Evolutionary conservation across 2,329 filamentous ascomycete species (phyloP).

Genomic region (Cladosporium oxysporum): DNA sequence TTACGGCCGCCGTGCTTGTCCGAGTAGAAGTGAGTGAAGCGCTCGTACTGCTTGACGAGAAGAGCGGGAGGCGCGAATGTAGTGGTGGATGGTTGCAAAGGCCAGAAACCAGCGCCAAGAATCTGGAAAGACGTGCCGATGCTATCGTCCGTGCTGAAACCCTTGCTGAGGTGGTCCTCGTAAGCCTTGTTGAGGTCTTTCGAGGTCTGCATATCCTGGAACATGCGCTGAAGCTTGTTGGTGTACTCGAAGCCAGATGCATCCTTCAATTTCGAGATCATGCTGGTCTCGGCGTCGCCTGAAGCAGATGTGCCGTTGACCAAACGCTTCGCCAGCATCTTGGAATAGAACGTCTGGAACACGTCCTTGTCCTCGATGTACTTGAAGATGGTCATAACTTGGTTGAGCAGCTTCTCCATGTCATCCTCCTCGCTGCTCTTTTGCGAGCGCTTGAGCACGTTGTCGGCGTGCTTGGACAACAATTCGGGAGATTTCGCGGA

Average conservation of each 20-base stretch:
- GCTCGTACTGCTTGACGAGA: conserved; percentile 83
- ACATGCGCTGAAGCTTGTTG: conserved; percentile 99
- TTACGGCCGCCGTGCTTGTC: conserved; percentile 96
- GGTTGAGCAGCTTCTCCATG: conserved; percentile 80
- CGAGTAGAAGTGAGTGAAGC: conserved; percentile 88
- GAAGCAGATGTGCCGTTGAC: conserved; percentile 95
- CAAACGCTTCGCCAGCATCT: conserved; percentile 90
- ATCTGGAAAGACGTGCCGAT: conserved; percentile 90
- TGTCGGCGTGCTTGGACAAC: conserved; percentile 92
- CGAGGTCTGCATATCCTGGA: conserved; percentile 98
- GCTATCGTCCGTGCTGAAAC: conserved; percentile 61
- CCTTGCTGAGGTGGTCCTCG: conserved; percentile 70
- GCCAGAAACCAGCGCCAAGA: conserved; percentile 96
- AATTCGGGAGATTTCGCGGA: conserved; percentile 94
- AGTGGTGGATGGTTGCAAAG: conserved; percentile 80
- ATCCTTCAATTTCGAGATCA: conserved; percentile 99
- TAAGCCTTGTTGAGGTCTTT: conserved; percentile 93
- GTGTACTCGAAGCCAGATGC: conserved; percentile 99
- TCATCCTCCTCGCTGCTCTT: conserved; percentile 93
- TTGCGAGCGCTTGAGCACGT: conserved; percentile 86
- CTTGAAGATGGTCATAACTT: conserved; percentile 99
- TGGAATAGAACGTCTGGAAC: conserved; percentile 99
- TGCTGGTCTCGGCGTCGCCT: conserved; percentile 96
- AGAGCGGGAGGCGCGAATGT: conserved; percentile 84
- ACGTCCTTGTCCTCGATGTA: conserved; percentile 99